These are phyloP conservation scores for Eucalyptus curtisii DNA, from an alignment of 345 rosid species.

Conservation along the genomic window DNA sequence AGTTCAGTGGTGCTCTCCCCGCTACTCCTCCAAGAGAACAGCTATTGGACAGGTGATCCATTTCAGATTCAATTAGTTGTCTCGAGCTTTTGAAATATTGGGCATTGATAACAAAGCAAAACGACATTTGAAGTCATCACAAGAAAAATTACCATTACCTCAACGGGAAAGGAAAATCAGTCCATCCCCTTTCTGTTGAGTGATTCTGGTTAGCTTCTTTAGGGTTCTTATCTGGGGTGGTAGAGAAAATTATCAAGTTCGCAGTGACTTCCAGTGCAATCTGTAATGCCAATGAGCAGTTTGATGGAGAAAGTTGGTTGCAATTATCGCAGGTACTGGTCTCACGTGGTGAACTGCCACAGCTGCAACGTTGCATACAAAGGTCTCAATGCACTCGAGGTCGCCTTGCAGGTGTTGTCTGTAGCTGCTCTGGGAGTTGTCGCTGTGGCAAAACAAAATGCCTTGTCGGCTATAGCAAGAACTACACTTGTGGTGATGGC, in stretches of 20 bases:
- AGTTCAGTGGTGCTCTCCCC: slow-evolving; percentile 49
- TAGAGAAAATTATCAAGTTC: background rate
- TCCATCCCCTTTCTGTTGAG: background rate
- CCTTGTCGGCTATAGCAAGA: slow-evolving; percentile 30
- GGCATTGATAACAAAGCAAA: background rate
- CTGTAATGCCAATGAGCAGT: background rate
- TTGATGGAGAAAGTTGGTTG: background rate
- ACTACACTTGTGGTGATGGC: slow-evolving; percentile 26
- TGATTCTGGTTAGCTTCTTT: background rate
- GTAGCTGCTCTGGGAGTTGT: slow-evolving; percentile 38
- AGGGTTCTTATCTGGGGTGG: background rate
- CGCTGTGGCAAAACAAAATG: slow-evolving; percentile 34
- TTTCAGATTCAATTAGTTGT: background rate
- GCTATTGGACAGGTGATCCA: slow-evolving; percentile 59
- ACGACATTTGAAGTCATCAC: background rate
- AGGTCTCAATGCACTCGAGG: slow-evolving; percentile 45
- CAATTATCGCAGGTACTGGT: slow-evolving; percentile 47
- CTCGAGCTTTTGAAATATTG: background rate
- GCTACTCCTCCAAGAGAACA: slow-evolving; percentile 69
- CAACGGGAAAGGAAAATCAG: background rate
- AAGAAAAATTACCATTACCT: background rate
- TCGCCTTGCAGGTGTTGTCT: slow-evolving; percentile 40
- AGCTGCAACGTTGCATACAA: slow-evolving; percentile 63
- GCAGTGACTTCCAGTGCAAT: background rate
- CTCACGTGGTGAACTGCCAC: slow-evolving; percentile 74